A percentile compares a stretch with the other conserved stretches of the same genome.
Evolutionary conservation across 352 stramenopile species (phyloP).

Genomic region (Phytophthora ohioensis): DNA sequence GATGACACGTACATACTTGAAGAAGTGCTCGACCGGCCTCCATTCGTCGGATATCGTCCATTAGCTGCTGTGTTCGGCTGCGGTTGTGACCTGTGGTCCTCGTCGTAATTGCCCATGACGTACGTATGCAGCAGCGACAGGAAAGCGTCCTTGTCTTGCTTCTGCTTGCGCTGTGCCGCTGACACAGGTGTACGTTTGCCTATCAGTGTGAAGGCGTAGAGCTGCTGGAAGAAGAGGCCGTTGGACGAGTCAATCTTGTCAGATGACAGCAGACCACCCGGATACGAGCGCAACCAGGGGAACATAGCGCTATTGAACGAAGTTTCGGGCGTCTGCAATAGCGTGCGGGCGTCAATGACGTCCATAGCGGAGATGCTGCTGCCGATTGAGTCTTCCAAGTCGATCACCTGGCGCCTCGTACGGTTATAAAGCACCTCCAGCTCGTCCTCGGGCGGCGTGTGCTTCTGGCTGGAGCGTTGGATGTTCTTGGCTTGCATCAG

Average conservation of each 20-base stretch:
- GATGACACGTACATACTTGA: slow-evolving; percentile 25
- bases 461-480: slow-evolving; percentile 64
- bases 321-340: slow-evolving; percentile 72
- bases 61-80: slow-evolving; percentile 17
- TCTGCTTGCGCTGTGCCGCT: slow-evolving; percentile 57
- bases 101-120: slow-evolving; percentile 71
- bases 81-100: slow-evolving; percentile 31
- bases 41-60: slow-evolving; percentile 25
- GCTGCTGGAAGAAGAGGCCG: slow-evolving; percentile 86
- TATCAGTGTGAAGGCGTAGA: slow-evolving; percentile 85
- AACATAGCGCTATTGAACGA: slow-evolving; percentile 79
- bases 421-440: slow-evolving; percentile 88
- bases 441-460: slow-evolving; percentile 54
- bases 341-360: slow-evolving; percentile 76
- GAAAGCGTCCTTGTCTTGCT: slow-evolving; percentile 72
- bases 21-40: slow-evolving; percentile 12
- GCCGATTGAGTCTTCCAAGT: slow-evolving; percentile 75
- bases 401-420: slow-evolving; percentile 69
- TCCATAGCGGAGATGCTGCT: slow-evolving; percentile 75
- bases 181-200: slow-evolving; percentile 61
- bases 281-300: slow-evolving; percentile 77
- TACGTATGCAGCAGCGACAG: slow-evolving; percentile 73
- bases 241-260: slow-evolving; percentile 74
- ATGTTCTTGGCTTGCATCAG: slow-evolving; percentile 83
- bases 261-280: slow-evolving; percentile 53